These are phyloP conservation scores for Malassezia japonica DNA, from an alignment of 1,284 basidiomycete genomes.

Conservation along the genomic window DNA sequence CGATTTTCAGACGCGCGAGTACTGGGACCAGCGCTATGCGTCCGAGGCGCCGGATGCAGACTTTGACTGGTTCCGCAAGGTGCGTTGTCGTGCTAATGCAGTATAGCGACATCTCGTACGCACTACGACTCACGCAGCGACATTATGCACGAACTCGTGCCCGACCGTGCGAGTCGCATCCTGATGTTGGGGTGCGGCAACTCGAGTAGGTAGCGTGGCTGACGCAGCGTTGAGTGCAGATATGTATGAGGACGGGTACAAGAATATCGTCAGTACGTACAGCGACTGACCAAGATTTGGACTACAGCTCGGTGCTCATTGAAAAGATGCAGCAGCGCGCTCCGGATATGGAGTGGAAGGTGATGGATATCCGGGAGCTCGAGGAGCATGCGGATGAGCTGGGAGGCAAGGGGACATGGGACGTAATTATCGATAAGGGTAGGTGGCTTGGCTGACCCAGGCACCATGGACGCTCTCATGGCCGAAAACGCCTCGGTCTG, in stretches of 20 bases:
- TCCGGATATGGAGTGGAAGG: constrained; percentile 27
- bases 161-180: constrained; percentile 21
- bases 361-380: constrained; percentile 41
- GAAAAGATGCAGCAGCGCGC: constrained; percentile 21
- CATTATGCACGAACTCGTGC: constrained; percentile 30
- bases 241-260: constrained; percentile 33
- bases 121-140: constrained; percentile 10
- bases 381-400: constrained; percentile 17
- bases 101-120: constrained; percentile 17
- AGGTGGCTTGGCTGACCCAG: too few species aligned
- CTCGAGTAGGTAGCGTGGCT: constrained; percentile 17
- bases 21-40: constrained; percentile 39
- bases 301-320: constrained; percentile 25
- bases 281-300: constrained; percentile 10
- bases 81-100: constrained; percentile 8
- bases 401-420: constrained; percentile 25
- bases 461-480: constrained; percentile 45
- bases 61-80: constrained; percentile 41
- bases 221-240: constrained; percentile 24
- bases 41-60: constrained; percentile 21
- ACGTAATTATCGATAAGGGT: constrained; percentile 42
- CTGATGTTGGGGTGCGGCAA: constrained; percentile 46
- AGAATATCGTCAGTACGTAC: constrained; percentile 25
- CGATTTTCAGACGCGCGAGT: constrained; percentile 28
- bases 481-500: constrained; percentile 38